phyloP scores from a whole-genome alignment of 1,284 basidiomycete genomes.

The Fomitopsis palustris region DNA sequence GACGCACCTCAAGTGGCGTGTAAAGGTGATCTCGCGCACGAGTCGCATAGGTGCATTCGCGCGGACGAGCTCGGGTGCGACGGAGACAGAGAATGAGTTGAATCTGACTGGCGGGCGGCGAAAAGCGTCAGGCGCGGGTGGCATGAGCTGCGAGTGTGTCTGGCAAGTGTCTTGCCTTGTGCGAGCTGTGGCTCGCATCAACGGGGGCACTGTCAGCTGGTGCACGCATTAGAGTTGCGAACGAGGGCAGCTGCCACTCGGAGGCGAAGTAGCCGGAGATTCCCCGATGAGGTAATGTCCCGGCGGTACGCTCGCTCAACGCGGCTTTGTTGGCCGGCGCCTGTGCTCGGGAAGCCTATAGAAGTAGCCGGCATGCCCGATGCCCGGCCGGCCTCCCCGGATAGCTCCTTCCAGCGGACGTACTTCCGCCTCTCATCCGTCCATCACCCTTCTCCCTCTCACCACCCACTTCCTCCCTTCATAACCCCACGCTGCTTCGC shows the following conservation, averaged over 20 bases:
- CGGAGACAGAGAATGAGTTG: not conserved
- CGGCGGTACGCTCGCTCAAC: not conserved
- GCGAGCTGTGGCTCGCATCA: slow-evolving; percentile 2
- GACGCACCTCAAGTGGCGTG: not conserved
- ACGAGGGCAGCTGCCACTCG: not conserved
- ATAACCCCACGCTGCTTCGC: not conserved
- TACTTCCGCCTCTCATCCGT: slow-evolving; percentile 2
- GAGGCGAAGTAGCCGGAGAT: slow-evolving; percentile 8
- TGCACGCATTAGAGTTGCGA: not conserved
- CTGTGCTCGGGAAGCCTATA: slow-evolving; percentile 1
- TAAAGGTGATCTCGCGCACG: not conserved
- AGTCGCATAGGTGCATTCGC: not conserved
- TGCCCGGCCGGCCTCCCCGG: slow-evolving; percentile 2
- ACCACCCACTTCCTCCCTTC: slow-evolving; percentile 1
- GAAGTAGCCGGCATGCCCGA: slow-evolving; percentile 2
- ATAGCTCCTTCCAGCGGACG: not conserved
- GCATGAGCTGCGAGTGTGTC: not conserved
- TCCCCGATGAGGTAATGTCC: not conserved
- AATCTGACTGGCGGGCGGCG: not conserved
- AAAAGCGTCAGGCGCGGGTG: not conserved
- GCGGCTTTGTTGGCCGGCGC: not conserved
- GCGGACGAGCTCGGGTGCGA: not conserved
- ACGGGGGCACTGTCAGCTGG: slow-evolving; percentile 2
- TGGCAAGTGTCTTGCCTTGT: not conserved
- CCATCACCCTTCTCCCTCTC: not conserved